Base-by-base conservation (phyloP, 495 filamentous ascomycete species). In the Penicillium silybi region DNA sequence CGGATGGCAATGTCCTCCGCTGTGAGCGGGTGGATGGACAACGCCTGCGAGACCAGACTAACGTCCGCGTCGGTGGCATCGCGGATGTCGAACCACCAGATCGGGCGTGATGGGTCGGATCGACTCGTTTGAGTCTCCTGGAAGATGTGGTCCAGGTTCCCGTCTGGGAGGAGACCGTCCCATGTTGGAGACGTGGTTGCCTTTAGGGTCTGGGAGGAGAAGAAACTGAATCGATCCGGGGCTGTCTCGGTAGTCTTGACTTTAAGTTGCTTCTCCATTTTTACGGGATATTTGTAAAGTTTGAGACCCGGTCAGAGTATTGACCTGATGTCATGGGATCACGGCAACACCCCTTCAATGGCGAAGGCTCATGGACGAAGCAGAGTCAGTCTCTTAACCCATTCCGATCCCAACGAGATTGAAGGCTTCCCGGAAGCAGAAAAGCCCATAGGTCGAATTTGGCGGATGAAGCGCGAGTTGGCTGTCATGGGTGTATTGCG, bases 21-120 rank as follows among this genome's bases (percentile, higher is more conserved):
- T 2, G 92, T 97, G 60, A 97, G 68, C 1, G 89, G 92, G 68
- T 97, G 92, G 38, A 97, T 86, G 10, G 86, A 85, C 52, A 97
- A 88, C 0, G 90, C 86, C 55, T 86, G 85, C 65, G 86, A 87
- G 44, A 97, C 74, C 6, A 80, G 80, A 22, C 82, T 79, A 26
- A 95, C 82, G 58, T 97, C 92, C 47, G 90, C 85, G 58, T 90
- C 85, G 1, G 84, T 88, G 2, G 92, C 87, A 53, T 92, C 85
- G 56, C 86, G 79, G 59, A 96, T 83, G 56, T 97, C 92, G 5
- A 97, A 73, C 92, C 92, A 97, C 88, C 88, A 95, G 8, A 86
- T 83, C 8, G 57, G 55, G 82, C 82, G 41, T 48, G 55, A 3
- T 34, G 51, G 48, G n/a, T 62, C 52, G 6, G 61, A 48, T 1